These are phyloP conservation scores for Fragilariopsis cylindrus DNA, from an alignment of 108 stramenopile species.

Conservation along the genomic window DNA sequence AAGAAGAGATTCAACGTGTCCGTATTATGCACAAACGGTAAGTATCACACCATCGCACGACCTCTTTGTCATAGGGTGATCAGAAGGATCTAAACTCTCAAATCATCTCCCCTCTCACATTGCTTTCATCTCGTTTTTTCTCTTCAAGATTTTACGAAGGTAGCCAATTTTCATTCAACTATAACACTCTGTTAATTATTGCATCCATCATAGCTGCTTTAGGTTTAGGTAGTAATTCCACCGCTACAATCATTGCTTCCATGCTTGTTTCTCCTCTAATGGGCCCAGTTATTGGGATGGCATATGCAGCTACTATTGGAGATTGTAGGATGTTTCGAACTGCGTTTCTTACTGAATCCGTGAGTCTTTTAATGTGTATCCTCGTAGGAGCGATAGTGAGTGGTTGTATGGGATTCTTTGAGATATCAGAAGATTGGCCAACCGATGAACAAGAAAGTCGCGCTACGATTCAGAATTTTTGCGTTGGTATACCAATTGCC, in stretches of 20 bases:
- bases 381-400: conserved; percentile 58
- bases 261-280: conserved; percentile 76
- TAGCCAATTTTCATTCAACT: conserved; percentile 28
- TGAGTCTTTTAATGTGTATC: conserved; percentile 66
- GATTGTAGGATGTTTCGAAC: conserved; percentile 59
- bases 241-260: conserved; percentile 75
- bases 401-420: conserved; percentile 26
- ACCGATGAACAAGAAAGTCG: conserved; percentile 69
- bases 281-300: conserved; percentile 30
- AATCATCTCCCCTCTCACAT: no score
- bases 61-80: no score
- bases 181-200: conserved; percentile 56
- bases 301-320: conserved; percentile 67
- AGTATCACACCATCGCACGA: no score
- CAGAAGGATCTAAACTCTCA: no score
- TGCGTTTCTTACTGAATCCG: conserved; percentile 53
- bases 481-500: conserved; percentile 74
- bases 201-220: conserved; percentile 75
- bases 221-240: conserved; percentile 71
- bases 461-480: conserved; percentile 41
- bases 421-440: conserved; percentile 62
- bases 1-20: conserved; percentile 25
- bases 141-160: conserved; percentile 23
- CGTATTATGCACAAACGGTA: conserved; percentile 16
- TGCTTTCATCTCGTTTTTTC: background rate